A percentile compares a stretch with the other conserved stretches of the same genome.
phyloP scores from a whole-genome alignment of 495 filamentous ascomycete species.

The Cercophora newfieldiana region DNA sequence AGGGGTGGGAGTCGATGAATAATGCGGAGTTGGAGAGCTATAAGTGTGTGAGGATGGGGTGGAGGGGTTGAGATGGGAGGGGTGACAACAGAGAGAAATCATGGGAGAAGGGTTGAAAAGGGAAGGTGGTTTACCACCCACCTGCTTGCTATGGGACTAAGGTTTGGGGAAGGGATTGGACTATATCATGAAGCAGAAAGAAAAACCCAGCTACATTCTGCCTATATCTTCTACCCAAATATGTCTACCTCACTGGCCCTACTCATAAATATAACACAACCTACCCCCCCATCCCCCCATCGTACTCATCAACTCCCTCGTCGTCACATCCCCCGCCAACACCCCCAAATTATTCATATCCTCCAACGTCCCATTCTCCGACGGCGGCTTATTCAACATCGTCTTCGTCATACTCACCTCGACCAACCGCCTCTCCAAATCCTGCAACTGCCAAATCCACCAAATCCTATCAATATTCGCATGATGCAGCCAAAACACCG shows the following conservation, averaged over 20 bases:
- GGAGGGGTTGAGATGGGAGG: neutral
- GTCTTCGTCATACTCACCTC: slow-evolving; percentile 28
- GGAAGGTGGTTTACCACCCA: too few relatives aligned
- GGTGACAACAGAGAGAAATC: too few relatives aligned
- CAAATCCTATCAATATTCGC: slow-evolving; percentile 64
- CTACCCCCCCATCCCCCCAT: slow-evolving; percentile 36
- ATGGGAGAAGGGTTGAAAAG: neutral
- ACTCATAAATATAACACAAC: slow-evolving; percentile 32
- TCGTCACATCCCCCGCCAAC: slow-evolving; percentile 24
- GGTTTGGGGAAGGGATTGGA: too few relatives aligned
- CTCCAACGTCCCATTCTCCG: slow-evolving; percentile 30
- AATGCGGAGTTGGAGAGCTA: slow-evolving; percentile 4
- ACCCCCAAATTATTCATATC: slow-evolving; percentile 23
- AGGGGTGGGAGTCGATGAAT: neutral
- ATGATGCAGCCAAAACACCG: slow-evolving; percentile 69
- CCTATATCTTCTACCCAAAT: too few relatives aligned
- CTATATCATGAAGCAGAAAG: too few relatives aligned
- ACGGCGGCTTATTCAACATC: slow-evolving; percentile 26
- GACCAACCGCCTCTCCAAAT: slow-evolving; percentile 42
- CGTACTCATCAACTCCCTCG: slow-evolving; percentile 36
- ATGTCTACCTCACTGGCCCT: too few relatives aligned
- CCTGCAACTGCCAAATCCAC: slow-evolving; percentile 69
- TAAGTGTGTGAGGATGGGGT: slow-evolving; percentile 1
- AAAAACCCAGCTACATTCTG: too few relatives aligned
- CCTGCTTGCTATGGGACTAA: too few relatives aligned